A percentile compares a stretch with the other conserved stretches of the same genome.
Evolutionary conservation across 2,329 filamentous ascomycete species (phyloP).

Genomic region (Fusarium lateritium): DNA sequence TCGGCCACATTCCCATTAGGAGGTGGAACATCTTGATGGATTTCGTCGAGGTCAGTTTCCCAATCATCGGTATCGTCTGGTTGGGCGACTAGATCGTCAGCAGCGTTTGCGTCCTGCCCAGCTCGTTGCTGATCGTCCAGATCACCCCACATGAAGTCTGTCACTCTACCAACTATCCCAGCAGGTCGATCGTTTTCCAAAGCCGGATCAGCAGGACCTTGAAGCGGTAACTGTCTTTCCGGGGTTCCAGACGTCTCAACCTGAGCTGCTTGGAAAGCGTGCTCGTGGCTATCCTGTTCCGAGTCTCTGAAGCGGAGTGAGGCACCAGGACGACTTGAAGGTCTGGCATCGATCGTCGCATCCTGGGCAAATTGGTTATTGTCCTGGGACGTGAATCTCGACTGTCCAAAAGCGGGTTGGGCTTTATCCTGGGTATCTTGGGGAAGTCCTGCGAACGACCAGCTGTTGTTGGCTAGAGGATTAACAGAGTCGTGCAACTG

Average conservation of each 20-base stretch:
- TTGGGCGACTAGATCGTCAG: slow-evolving; percentile 59
- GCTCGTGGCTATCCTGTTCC: slow-evolving; percentile 6
- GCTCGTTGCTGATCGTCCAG: slow-evolving; percentile 57
- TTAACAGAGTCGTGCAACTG: slow-evolving; percentile 61
- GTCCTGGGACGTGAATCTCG: slow-evolving; percentile 7
- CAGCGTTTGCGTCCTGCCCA: slow-evolving; percentile 57
- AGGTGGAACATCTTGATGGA: slow-evolving; percentile 54
- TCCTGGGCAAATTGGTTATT: background rate
- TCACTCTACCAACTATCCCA: slow-evolving; percentile 56
- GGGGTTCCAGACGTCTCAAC: slow-evolving; percentile 2
- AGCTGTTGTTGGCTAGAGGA: slow-evolving; percentile 72
- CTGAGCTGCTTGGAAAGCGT: slow-evolving; percentile 12
- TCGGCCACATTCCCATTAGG: slow-evolving; percentile 39
- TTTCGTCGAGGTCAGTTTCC: slow-evolving; percentile 56
- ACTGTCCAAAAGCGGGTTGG: background rate
- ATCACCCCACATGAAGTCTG: slow-evolving; percentile 75
- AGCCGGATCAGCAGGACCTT: slow-evolving; percentile 25
- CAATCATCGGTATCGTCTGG: slow-evolving; percentile 53
- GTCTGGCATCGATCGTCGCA: slow-evolving; percentile 1
- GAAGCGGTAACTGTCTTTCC: slow-evolving; percentile 16
- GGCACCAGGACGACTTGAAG: background rate
- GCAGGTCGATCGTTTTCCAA: slow-evolving; percentile 31
- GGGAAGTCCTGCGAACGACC: slow-evolving; percentile 67
- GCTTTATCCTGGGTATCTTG: slow-evolving; percentile 30
- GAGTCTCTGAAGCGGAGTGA: slow-evolving; percentile 4